A percentile compares a stretch with the other conserved stretches of the same genome.
Conservation (phyloP, 441 rosid genomes). For the Eutrema salsugineum region DNA sequence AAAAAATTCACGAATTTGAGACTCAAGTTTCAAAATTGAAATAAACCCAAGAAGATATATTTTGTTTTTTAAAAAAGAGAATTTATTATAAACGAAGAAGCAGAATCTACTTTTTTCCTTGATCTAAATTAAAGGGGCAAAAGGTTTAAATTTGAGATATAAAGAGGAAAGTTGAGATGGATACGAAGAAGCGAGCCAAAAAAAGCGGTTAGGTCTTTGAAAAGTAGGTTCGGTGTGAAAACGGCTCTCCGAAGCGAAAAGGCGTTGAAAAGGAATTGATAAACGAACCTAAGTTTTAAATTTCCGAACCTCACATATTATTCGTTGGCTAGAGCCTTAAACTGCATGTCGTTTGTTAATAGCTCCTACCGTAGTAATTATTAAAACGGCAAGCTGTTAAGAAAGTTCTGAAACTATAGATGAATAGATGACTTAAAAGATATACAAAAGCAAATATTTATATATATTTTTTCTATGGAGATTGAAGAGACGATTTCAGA, state of each 20-base stretch:
- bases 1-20: not conserved
- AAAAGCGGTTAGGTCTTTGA: not conserved
- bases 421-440: too few relatives aligned
- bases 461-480: too few relatives aligned
- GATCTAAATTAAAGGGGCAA: not conserved
- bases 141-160: not conserved
- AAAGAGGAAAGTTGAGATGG: slow-evolving; percentile 7
- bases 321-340: too few relatives aligned
- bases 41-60: not conserved
- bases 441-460: too few relatives aligned
- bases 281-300: not conserved
- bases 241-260: slow-evolving; percentile 20
- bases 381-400: not conserved
- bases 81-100: slow-evolving; percentile 1
- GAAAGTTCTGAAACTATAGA: not conserved
- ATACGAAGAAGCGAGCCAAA: slow-evolving; percentile 4
- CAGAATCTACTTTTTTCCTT: not conserved
- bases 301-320: not conserved
- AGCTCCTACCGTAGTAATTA: not conserved
- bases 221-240: not conserved
- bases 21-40: slow-evolving; percentile 9
- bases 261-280: not conserved
- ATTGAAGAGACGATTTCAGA: too few relatives aligned
- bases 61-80: not conserved
- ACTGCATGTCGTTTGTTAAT: not conserved